A percentile compares a stretch with the other conserved stretches of the same genome.
phyloP scores from a whole-genome alignment of 768 basidiomycete species.

The Suillus luteus region DNA sequence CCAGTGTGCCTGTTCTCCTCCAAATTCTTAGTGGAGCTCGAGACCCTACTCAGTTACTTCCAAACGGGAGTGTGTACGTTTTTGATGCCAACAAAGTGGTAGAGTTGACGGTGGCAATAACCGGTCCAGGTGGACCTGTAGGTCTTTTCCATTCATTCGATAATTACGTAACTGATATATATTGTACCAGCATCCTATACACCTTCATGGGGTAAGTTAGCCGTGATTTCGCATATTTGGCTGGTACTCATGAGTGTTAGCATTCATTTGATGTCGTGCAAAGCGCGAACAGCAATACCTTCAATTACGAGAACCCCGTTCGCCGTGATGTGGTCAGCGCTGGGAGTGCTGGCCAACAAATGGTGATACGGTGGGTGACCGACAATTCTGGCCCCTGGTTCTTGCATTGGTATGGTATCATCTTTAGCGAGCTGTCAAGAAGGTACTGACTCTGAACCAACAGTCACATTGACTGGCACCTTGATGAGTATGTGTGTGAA shows the following conservation, averaged over 20 bases:
- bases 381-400: slow-evolving; percentile 54
- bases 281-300: slow-evolving; percentile 34
- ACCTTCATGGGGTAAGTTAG: slow-evolving; percentile 43
- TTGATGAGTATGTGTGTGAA: slow-evolving; percentile 16
- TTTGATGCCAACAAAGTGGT: slow-evolving; percentile 31
- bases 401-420: slow-evolving; percentile 19
- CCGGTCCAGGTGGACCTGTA: slow-evolving; percentile 9
- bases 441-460: not conserved
- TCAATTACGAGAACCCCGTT: not conserved
- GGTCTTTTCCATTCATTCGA: not conserved
- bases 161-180: not conserved
- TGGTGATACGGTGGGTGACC: slow-evolving; percentile 29
- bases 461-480: slow-evolving; percentile 24
- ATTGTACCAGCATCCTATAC: slow-evolving; percentile 40
- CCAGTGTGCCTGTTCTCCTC: slow-evolving; percentile 33
- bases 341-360: not conserved
- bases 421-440: not conserved
- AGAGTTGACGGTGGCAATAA: slow-evolving; percentile 20
- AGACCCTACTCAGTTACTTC: slow-evolving; percentile 29
- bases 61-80: slow-evolving; percentile 26
- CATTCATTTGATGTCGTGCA: slow-evolving; percentile 48
- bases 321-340: not conserved
- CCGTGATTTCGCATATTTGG: not conserved
- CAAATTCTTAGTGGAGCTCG: slow-evolving; percentile 37
- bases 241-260: slow-evolving; percentile 20